Base-by-base conservation (phyloP, 2,329 filamentous ascomycete species). In the Metarhizium sp. region DNA sequence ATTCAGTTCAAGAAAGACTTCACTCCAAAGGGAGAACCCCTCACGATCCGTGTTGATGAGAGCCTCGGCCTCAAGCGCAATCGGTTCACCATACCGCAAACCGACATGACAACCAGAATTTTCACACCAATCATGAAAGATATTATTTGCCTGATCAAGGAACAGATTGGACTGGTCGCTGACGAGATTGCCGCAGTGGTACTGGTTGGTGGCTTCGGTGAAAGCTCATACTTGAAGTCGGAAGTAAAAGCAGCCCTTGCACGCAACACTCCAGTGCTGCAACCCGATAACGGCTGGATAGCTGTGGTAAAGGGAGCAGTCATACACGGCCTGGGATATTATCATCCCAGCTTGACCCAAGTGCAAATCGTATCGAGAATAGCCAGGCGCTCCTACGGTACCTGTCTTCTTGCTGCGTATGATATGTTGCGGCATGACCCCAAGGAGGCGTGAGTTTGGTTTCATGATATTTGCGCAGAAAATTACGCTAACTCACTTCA, bases 91-190 rank as follows among this genome's bases (percentile, higher is more conserved):
- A 65, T 72, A 60, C 54, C 70, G n/a, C 64, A 81, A 67, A 53
- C 86, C 83, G 66, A 46, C 80, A 92, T 69, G 86, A 90, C 63
- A 80, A 86, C 68, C 78, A 74, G 62, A 80, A 69, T 72, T 13
- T 71, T 71, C 55, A 67, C 69, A 4, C 69, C 70, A 5, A 71
- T 72, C 60, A 74, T 61, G 69, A 79, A 67, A 68, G 66, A 74
- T 20, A 67, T 73, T n/a, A 64, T 71, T 2, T 70, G 70, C 2
- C 69, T 75, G 4, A 71, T 78, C 50, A 69, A 72, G 43, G 74
- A 72, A 50, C 70, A 72, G 53, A 66, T 72, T 32, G 60, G 62
- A 13, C 68, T 72, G 69, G 70, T 67, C 3, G 68, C 66, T 16
- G 60, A 62, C 20, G 63, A 66, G 11, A 63, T 72, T 11, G 62